These are phyloP conservation scores for Bipolaris gigantea DNA, from an alignment of 2,329 filamentous ascomycete genomes.

Conservation along the genomic window DNA sequence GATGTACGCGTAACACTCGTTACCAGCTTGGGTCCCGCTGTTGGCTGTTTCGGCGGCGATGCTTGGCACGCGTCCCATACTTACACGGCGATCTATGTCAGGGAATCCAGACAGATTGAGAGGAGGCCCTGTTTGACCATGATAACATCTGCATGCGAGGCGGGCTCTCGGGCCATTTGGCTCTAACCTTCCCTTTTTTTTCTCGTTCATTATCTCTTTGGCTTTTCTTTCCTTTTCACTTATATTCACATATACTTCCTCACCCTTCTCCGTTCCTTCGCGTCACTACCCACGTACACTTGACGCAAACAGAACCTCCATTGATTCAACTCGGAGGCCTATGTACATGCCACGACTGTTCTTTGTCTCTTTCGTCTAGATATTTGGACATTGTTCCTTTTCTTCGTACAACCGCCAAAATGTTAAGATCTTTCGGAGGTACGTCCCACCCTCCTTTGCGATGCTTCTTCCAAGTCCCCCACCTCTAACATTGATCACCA, in stretches of 20 bases:
- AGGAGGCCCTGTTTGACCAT: not conserved
- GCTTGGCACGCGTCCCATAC: slow-evolving; percentile 7
- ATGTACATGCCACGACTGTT: not conserved
- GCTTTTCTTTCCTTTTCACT: not conserved
- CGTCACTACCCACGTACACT: not conserved
- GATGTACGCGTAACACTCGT: slow-evolving; percentile 9
- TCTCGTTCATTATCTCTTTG: not conserved
- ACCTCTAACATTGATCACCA: slow-evolving; percentile 10
- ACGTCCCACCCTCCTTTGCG: not conserved
- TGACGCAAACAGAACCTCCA: slow-evolving; percentile 5
- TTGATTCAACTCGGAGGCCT: slow-evolving; percentile 19
- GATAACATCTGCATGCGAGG: not conserved
- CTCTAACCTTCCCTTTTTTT: not conserved
- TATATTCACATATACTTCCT: not conserved
- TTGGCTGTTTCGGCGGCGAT: slow-evolving; percentile 8
- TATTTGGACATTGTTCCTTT: not conserved
- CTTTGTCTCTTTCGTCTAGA: slow-evolving; percentile 1
- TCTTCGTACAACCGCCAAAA: slow-evolving; percentile 4
- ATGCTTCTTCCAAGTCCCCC: not conserved
- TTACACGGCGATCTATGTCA: slow-evolving; percentile 6
- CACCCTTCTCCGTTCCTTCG: not conserved
- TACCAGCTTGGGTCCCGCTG: slow-evolving; percentile 4
- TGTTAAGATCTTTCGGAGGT: slow-evolving; percentile 30
- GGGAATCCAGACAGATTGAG: not conserved
- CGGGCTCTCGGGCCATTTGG: not conserved